Percentiles rank a stretch among this genome's conserved stretches.
phyloP scores from a whole-genome alignment of 768 basidiomycete species.

The Punctularia strigosozonata region DNA sequence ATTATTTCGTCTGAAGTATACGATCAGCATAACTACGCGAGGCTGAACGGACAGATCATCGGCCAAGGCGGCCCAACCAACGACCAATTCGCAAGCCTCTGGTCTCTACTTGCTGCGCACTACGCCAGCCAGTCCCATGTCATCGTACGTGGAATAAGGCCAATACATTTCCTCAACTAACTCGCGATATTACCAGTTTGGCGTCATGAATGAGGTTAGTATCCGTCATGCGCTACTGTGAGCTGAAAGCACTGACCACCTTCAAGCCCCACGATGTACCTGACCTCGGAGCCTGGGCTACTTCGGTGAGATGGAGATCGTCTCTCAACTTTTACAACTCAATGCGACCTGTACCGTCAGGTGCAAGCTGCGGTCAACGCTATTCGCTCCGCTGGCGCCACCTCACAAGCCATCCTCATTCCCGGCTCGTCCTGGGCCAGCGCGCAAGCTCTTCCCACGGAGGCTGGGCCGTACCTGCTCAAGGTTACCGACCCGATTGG shows the following conservation, averaged over 20 bases:
- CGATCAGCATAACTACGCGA: constrained; percentile 44
- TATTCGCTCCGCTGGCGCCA: constrained; percentile 25
- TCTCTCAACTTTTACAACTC: too few species aligned
- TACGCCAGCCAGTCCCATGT: constrained; percentile 23
- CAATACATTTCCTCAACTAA: constrained; percentile 19
- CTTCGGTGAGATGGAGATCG: too few species aligned
- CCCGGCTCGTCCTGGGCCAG: constrained; percentile 31
- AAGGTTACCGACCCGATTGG: constrained; percentile 30
- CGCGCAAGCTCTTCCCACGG: constrained; percentile 26
- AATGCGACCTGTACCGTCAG: too few species aligned
- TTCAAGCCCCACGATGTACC: constrained; percentile 37
- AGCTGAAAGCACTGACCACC: constrained; percentile 20
- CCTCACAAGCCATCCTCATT: constrained; percentile 27
- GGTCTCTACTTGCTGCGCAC: constrained; percentile 27
- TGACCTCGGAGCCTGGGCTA: constrained; percentile 22
- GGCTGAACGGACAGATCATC: constrained; percentile 38
- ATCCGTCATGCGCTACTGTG: constrained; percentile 11
- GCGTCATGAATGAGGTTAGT: too few species aligned
- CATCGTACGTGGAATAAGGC: constrained; percentile 18
- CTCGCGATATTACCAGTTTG: too few species aligned
- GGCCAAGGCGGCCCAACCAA: constrained; percentile 30
- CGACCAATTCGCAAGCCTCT: constrained; percentile 26
- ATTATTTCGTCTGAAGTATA: too few species aligned
- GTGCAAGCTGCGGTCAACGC: constrained; percentile 21
- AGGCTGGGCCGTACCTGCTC: constrained; percentile 24